These are phyloP conservation scores for Microbotryomycetes sp. DNA, from an alignment of 1,284 basidiomycete genomes.

Conservation along the genomic window DNA sequence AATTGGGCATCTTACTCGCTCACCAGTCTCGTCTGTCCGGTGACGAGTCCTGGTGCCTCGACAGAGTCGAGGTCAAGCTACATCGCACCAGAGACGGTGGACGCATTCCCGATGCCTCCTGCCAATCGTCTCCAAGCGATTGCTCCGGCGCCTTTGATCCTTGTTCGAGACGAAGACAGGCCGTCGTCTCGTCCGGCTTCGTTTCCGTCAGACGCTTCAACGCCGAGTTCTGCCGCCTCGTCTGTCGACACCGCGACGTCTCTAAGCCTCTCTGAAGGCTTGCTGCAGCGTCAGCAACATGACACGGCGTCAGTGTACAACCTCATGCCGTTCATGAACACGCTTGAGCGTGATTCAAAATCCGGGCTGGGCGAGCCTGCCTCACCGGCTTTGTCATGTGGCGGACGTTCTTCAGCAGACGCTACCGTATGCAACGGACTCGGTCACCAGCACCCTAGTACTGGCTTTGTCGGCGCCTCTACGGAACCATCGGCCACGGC, in stretches of 20 bases:
- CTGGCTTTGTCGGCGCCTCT: no score
- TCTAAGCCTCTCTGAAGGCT: not conserved
- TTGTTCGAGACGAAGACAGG: not conserved
- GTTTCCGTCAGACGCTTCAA: not conserved
- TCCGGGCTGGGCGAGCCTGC: not conserved
- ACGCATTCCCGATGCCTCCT: not conserved
- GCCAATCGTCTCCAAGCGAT: not conserved
- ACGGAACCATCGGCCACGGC: not conserved
- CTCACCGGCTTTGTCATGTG: not conserved
- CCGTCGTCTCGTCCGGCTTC: not conserved
- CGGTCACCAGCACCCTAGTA: no score
- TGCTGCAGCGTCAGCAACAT: not conserved
- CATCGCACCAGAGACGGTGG: not conserved
- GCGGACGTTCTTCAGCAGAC: not conserved
- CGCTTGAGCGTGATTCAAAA: not conserved
- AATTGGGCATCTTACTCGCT: not conserved
- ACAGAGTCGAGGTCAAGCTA: not conserved
- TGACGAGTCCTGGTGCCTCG: not conserved
- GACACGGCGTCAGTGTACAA: not conserved
- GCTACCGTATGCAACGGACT: no score
- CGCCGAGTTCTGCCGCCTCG: not conserved
- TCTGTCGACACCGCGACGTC: not conserved
- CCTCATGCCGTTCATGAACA: not conserved
- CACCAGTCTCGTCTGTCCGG: not conserved
- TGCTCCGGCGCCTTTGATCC: not conserved